phyloP scores from a whole-genome alignment of 106 monocot species.

The Apostasia shenzhenica region DNA sequence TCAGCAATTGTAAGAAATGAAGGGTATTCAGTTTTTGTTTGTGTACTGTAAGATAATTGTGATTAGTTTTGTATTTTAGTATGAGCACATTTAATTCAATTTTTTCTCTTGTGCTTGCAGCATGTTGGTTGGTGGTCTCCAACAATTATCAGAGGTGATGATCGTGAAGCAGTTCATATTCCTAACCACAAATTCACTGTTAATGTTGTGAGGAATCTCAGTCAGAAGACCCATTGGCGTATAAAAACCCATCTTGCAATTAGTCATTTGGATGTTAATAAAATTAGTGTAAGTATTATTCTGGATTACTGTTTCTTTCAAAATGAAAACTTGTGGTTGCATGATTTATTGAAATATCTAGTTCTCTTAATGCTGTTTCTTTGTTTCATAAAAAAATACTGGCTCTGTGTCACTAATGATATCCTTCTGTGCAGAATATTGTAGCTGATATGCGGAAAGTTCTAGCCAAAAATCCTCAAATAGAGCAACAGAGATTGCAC shows the following conservation, averaged over 20 bases:
- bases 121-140: slow-evolving; percentile 99
- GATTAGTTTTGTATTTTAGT: too few species aligned
- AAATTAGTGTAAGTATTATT: slow-evolving; percentile 65
- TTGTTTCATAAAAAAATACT: not conserved
- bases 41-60: too few species aligned
- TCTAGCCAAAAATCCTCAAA: slow-evolving; percentile 93
- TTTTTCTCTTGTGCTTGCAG: slow-evolving; percentile 26
- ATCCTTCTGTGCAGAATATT: slow-evolving; percentile 50
- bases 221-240: slow-evolving; percentile 95
- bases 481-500: slow-evolving; percentile 95
- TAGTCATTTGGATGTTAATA: slow-evolving; percentile 92
- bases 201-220: slow-evolving; percentile 90
- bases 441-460: slow-evolving; percentile 99
- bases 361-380: not conserved
- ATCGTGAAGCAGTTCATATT: slow-evolving; percentile 96
- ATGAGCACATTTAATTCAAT: not conserved
- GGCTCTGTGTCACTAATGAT: not conserved
- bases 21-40: too few species aligned
- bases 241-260: slow-evolving; percentile 97
- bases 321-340: not conserved
- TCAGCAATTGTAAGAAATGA: too few species aligned
- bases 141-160: slow-evolving; percentile 92
- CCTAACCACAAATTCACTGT: slow-evolving; percentile 98
- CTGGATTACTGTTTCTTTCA: not conserved
- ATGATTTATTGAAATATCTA: not conserved